These are phyloP conservation scores for Avena insularis DNA, from an alignment of 176 grass and related monocot species.

Conservation along the genomic window DNA sequence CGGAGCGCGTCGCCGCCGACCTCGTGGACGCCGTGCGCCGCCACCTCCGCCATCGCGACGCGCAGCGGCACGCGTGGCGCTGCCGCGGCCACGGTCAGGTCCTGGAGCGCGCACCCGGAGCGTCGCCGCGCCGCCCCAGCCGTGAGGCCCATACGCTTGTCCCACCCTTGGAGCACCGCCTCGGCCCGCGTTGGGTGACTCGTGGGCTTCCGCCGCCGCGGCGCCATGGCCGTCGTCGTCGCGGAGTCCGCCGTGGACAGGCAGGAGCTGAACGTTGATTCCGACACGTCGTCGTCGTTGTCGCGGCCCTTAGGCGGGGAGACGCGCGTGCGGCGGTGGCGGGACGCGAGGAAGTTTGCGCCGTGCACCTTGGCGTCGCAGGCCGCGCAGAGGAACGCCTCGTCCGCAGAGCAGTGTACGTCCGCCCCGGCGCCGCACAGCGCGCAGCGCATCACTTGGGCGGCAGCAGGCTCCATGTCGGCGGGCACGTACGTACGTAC, in stretches of 20 bases:
- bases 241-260: conserved; percentile 47
- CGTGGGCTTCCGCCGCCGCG: no score
- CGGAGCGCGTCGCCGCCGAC: no score
- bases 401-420: conserved; percentile 84
- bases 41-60: no score
- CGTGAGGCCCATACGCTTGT: no score
- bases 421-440: conserved; percentile 56
- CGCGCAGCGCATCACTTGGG: conserved; percentile 40
- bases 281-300: neutral
- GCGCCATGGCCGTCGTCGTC: neutral
- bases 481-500: no score
- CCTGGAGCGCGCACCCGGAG: no score
- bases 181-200: no score
- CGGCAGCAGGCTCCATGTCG: neutral
- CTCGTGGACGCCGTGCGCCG: no score
- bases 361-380: conserved; percentile 89
- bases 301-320: neutral
- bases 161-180: neutral
- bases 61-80: no score
- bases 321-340: conserved; percentile 59
- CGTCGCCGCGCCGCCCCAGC: no score
- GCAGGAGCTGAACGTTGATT: conserved; percentile 39
- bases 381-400: conserved; percentile 62
- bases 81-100: no score
- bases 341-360: conserved; percentile 86